A percentile compares a stretch with the other conserved stretches of the same genome.
These are phyloP conservation scores for Hyphopichia homilentoma DNA, from an alignment of 805 yeast genomes.

Conservation along the genomic window DNA sequence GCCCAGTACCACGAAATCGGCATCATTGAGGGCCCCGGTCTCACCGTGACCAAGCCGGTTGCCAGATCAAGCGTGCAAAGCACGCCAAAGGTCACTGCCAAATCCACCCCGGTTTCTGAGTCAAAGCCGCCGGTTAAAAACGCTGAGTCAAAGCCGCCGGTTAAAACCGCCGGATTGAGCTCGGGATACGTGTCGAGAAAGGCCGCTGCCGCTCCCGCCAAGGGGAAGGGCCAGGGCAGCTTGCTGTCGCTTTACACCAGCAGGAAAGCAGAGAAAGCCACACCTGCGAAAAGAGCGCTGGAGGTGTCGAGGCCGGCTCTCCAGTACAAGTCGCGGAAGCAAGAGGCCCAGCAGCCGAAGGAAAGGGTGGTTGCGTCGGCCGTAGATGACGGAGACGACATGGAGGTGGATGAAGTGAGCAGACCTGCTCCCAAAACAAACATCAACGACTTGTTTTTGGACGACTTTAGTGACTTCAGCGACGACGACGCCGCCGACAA, in stretches of 20 bases:
- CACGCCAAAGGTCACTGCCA: neutral
- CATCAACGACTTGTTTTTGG: no score
- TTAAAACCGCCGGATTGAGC: constrained; percentile 12
- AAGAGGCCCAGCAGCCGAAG: no score
- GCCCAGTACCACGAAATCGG: constrained; percentile 23
- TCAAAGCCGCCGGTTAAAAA: no score
- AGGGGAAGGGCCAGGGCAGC: constrained; percentile 4
- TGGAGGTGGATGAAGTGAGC: constrained; percentile 3
- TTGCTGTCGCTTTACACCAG: constrained; percentile 14
- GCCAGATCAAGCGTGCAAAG: neutral
- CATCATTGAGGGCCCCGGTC: constrained; percentile 29
- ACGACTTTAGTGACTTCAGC: constrained; percentile 6
- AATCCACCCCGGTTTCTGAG: constrained; percentile 1
- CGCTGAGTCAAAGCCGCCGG: constrained; percentile 4
- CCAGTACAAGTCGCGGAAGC: no score
- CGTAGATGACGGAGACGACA: constrained; percentile 8
- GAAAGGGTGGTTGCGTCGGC: constrained; percentile 39
- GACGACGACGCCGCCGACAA: constrained; percentile 6
- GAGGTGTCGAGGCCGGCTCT: constrained; percentile 8
- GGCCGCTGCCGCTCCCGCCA: constrained; percentile 5
- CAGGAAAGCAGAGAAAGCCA: constrained; percentile 13
- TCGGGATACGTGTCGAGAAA: constrained; percentile 30
- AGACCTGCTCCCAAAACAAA: no score
- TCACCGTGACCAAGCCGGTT: constrained; percentile 4
- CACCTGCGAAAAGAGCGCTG: constrained; percentile 9